phyloP scores from a whole-genome alignment of 2,329 filamentous ascomycete species.

The Botrytis medusae region DNA sequence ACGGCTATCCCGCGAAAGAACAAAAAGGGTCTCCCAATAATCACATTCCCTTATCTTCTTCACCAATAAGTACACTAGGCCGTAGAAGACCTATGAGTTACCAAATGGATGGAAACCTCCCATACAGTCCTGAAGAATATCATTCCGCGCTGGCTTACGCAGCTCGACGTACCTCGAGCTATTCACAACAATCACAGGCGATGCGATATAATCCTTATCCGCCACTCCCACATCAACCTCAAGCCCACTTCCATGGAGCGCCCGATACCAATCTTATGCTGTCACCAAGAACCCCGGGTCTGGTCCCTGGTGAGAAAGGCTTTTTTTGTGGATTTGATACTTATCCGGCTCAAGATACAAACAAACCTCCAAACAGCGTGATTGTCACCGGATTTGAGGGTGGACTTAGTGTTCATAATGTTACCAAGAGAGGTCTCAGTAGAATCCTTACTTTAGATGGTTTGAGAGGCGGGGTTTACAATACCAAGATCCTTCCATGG shows the following conservation, averaged over 20 bases:
- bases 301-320: conserved; percentile 65
- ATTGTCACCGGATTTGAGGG: conserved; percentile 79
- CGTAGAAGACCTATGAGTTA: conserved; percentile 53
- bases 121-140: conserved; percentile 48
- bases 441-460: conserved; percentile 70
- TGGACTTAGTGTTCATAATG: conserved; percentile 70
- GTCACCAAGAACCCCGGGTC: conserved; percentile 49
- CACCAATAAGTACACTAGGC: conserved; percentile 40
- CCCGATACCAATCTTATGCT: conserved; percentile 68
- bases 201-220: conserved; percentile 52
- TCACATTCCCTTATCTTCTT: conserved; percentile 37
- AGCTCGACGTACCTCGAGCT: conserved; percentile 52
- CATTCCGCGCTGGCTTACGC: conserved; percentile 45
- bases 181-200: conserved; percentile 46
- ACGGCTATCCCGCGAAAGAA: conserved; percentile 38
- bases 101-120: conserved; percentile 42
- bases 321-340: conserved; percentile 82
- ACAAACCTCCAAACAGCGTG: conserved; percentile 55
- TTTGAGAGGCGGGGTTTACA: conserved; percentile 74
- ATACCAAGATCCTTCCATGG: conserved; percentile 81
- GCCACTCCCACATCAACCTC: conserved; percentile 72
- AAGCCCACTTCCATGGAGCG: conserved; percentile 74
- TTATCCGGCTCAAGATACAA: conserved; percentile 46
- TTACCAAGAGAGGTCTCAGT: conserved; percentile 71
- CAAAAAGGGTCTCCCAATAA: conserved; percentile 33